Evolutionary conservation across 1,284 basidiomycete genomes (phyloP).

Genomic region (Naganishia liquefaciens): DNA sequence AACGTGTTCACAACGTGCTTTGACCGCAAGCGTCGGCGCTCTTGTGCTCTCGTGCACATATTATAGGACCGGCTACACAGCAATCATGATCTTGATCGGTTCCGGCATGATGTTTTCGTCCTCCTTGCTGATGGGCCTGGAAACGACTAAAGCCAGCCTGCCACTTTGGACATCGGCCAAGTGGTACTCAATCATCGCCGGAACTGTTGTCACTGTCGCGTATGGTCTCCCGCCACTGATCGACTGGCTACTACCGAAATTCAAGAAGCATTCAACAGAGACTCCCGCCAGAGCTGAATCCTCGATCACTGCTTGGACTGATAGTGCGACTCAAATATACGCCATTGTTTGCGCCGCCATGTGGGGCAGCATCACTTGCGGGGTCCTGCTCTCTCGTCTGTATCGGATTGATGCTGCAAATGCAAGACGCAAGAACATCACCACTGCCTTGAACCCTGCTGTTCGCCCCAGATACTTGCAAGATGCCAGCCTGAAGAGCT

Average conservation of each 20-base stretch:
- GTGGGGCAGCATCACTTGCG: neutral
- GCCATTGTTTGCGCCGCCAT: slow-evolving; percentile 4
- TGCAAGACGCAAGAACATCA: slow-evolving; percentile 4
- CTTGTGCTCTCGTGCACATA: slow-evolving; percentile 1
- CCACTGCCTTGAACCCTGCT: neutral
- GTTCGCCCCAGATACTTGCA: slow-evolving; percentile 1
- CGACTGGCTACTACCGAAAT: neutral
- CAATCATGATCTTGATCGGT: slow-evolving; percentile 4
- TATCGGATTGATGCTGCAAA: slow-evolving; percentile 15
- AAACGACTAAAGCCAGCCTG: neutral
- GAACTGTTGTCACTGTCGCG: neutral
- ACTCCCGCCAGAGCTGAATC: neutral
- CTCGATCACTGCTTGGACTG: slow-evolving; percentile 4
- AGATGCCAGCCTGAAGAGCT: neutral
- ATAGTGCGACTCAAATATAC: slow-evolving; percentile 1
- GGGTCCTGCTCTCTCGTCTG: slow-evolving; percentile 11
- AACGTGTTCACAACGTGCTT: neutral
- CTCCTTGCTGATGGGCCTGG: slow-evolving; percentile 6
- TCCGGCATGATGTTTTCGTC: slow-evolving; percentile 5
- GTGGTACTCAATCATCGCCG: neutral
- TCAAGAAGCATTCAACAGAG: neutral
- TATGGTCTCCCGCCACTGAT: neutral
- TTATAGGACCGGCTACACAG: neutral
- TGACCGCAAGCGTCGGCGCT: neutral
- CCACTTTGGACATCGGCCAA: neutral